Conservation (phyloP, 2,329 filamentous ascomycete species). For the Fusarium humuli region DNA sequence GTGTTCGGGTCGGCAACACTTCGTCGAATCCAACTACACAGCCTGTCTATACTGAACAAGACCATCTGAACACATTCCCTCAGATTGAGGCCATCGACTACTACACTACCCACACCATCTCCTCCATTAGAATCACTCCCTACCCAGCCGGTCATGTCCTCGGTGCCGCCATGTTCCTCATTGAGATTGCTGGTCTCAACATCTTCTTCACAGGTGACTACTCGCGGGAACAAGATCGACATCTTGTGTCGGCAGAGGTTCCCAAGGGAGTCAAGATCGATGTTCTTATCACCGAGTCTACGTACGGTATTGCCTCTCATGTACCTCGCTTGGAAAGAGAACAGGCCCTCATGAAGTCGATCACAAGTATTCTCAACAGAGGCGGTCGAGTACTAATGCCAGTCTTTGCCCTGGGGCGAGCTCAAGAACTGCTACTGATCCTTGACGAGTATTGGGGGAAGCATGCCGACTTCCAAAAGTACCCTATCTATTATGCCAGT, state of each 20-base stretch:
- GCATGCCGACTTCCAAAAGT: conserved; percentile 87
- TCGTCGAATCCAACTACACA: conserved; percentile 73
- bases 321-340: conserved; percentile 92
- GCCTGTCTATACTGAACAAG: conserved; percentile 92
- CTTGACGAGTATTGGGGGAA: conserved; percentile 97
- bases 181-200: conserved; percentile 96
- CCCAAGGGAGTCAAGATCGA: conserved; percentile 92
- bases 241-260: conserved; percentile 93
- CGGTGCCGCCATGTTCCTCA: conserved; percentile 96
- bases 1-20: conserved; percentile 85
- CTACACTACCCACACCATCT: conserved; percentile 96
- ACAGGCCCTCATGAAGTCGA: conserved; percentile 93
- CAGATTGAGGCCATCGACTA: conserved; percentile 98
- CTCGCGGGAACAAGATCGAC: conserved; percentile 92
- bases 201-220: conserved; percentile 99
- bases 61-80: conserved; percentile 92
- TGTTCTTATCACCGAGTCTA: conserved; percentile 96
- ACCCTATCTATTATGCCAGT: conserved; percentile 97
- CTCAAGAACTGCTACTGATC: conserved; percentile 93
- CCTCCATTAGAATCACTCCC: conserved; percentile 94
- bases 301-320: conserved; percentile 94
- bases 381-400: conserved; percentile 94
- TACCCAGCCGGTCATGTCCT: conserved; percentile 98
- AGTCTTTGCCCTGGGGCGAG: conserved; percentile 92
- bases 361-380: conserved; percentile 89